Base-by-base conservation (phyloP, 2,329 filamentous ascomycete genomes). In the Monilinia fructicola region DNA sequence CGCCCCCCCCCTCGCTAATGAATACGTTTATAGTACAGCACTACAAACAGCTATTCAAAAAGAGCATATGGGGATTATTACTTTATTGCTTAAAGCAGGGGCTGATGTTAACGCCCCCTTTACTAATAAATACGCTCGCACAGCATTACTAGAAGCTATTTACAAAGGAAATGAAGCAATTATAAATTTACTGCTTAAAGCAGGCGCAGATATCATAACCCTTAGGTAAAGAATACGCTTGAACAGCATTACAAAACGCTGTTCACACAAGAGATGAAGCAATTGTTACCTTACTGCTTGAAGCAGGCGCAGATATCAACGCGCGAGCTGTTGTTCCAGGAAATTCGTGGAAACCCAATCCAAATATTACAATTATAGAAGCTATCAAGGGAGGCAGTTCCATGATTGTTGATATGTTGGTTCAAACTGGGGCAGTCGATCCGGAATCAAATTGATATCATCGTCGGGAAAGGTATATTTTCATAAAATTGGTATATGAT, bases 121-220 rank as follows among this genome's bases (percentile, higher is more conserved):
- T 6, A 6, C 28, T 31, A 31, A 31, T 31, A 3, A 31, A 31
- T n/a, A n/a, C n/a, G 3, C n/a, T 0, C 16, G 78, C 68, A 66
- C 70, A 16, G 67, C 70, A 52, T 74, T 81, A 10, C 68, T 80
- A 54, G 72, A 74, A 2, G 69, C 67, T 5, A 1, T 26, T 0
- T 71, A 74, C 21, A 46, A 3, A 46, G 4, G 42, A 46, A 1
- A 21, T 16, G 5, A 23, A 50, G 18, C 18, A 48, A 48, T 48
- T 9, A 7, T 48, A 9, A 10, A 5, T 21, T 10, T n/a, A 7
- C 21, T 48, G 21, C 18, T n/a, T n/a, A 6, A 48, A n/a, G n/a
- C n/a, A 18, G 79, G 79, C 21, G 79, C 78, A 18, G 69, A 80
- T 31, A 66, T 80, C 28, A 75, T 81, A 63, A 75, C 76, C 42